Evolutionary conservation across 805 yeast genomes (phyloP).

Genomic region (Spathaspora hagerdaliae): DNA sequence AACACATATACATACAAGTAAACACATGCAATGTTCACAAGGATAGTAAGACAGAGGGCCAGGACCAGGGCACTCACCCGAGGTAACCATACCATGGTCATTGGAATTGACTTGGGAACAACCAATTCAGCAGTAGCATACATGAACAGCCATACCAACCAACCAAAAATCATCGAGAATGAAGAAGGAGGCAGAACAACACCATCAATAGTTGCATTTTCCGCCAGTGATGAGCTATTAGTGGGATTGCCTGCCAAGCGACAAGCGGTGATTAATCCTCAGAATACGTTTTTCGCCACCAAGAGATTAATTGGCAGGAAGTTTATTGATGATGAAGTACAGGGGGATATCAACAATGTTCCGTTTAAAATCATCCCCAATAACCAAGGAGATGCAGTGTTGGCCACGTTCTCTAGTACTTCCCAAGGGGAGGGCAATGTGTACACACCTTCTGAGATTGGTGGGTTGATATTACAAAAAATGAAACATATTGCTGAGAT

Average conservation of each 20-base stretch:
- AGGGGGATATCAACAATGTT: slow-evolving; percentile 56
- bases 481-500: slow-evolving; percentile 65
- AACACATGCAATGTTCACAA: background rate
- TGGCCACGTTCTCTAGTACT: slow-evolving; percentile 38
- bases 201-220: slow-evolving; percentile 71
- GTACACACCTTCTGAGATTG: slow-evolving; percentile 68
- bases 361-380: slow-evolving; percentile 62
- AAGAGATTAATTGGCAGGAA: slow-evolving; percentile 77
- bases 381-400: slow-evolving; percentile 68
- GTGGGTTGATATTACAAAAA: slow-evolving; percentile 59
- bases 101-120: slow-evolving; percentile 83
- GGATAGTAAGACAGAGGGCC: background rate
- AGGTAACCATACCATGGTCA: slow-evolving; percentile 39
- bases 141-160: slow-evolving; percentile 48
- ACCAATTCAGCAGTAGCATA: slow-evolving; percentile 85
- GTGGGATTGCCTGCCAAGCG: slow-evolving; percentile 71
- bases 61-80: slow-evolving; percentile 5
- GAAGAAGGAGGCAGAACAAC: slow-evolving; percentile 79
- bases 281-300: slow-evolving; percentile 77
- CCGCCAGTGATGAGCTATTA: slow-evolving; percentile 33
- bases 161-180: slow-evolving; percentile 66
- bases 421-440: slow-evolving; percentile 32
- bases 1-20: background rate
- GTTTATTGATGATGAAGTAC: slow-evolving; percentile 65
- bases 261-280: slow-evolving; percentile 72